A percentile compares a stretch with the other conserved stretches of the same genome.
Evolutionary conservation across 768 basidiomycete species (phyloP).

Genomic region (Tylopilus sp.): DNA sequence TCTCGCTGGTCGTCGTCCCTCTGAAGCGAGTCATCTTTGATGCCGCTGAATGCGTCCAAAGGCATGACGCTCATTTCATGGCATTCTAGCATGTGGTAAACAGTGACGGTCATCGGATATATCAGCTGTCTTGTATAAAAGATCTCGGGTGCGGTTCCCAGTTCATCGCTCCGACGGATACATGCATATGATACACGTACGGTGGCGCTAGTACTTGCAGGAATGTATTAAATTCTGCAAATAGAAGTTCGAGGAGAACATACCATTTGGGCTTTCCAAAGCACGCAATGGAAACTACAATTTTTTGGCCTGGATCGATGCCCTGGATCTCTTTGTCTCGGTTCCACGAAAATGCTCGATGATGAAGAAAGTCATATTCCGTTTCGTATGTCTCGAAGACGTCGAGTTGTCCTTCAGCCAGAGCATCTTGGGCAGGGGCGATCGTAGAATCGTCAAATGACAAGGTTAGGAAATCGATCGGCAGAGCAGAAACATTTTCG

Average conservation of each 20-base stretch:
- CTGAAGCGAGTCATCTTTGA: slow-evolving; percentile 29
- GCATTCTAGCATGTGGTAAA: slow-evolving; percentile 93
- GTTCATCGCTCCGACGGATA: slow-evolving; percentile 43
- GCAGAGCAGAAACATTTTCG: slow-evolving; percentile 82
- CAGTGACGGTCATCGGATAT: slow-evolving; percentile 88
- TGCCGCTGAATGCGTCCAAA: slow-evolving; percentile 35
- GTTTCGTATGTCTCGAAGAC: slow-evolving; percentile 90
- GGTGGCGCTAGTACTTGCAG: slow-evolving; percentile 64
- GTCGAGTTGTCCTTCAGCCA: slow-evolving; percentile 77
- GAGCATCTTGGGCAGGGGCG: slow-evolving; percentile 64
- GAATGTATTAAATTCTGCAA: not conserved
- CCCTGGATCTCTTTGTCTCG: slow-evolving; percentile 38
- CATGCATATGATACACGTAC: slow-evolving; percentile 84
- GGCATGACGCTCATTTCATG: slow-evolving; percentile 78
- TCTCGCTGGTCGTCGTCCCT: slow-evolving; percentile 49
- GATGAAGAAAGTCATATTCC: slow-evolving; percentile 73
- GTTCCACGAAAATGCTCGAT: slow-evolving; percentile 79
- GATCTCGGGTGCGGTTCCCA: slow-evolving; percentile 38
- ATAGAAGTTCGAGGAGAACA: slow-evolving; percentile 28
- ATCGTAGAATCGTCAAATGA: slow-evolving; percentile 92
- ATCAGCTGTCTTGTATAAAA: slow-evolving; percentile 87
- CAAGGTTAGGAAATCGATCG: slow-evolving; percentile 82
- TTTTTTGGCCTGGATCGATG: slow-evolving; percentile 69
- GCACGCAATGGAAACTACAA: slow-evolving; percentile 67
- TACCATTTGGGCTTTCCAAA: slow-evolving; percentile 93